These are phyloP conservation scores for Artomyces pyxidatus DNA, from an alignment of 768 basidiomycete species.

Conservation along the genomic window DNA sequence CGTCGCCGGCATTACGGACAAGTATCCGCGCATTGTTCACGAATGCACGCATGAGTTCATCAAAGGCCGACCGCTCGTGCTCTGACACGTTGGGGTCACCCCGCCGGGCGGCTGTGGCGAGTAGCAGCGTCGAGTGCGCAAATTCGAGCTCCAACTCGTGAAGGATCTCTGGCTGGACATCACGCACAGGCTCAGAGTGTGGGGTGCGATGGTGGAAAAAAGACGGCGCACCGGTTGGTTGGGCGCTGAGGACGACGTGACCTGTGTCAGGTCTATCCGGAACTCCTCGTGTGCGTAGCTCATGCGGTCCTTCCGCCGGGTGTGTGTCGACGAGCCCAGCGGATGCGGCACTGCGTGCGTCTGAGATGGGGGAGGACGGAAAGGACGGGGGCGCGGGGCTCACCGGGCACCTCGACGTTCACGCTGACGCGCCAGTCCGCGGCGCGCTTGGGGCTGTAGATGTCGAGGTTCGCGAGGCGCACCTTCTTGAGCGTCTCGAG, in stretches of 20 bases:
- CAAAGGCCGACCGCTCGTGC: constrained; percentile 67
- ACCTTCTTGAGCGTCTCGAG: constrained; percentile 70
- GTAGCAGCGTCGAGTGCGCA: constrained; percentile 58
- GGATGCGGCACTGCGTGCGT: constrained; percentile 51
- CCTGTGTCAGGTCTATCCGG: constrained; percentile 89
- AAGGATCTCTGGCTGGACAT: constrained; percentile 43
- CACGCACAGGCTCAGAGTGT: constrained; percentile 1
- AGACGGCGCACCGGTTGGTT: constrained; percentile 35
- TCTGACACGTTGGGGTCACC: constrained; percentile 51
- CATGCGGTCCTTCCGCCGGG: constrained; percentile 81
- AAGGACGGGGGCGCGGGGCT: constrained; percentile 19
- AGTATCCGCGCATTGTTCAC: constrained; percentile 91
- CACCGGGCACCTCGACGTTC: constrained; percentile 84
- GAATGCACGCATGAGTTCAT: constrained; percentile 87
- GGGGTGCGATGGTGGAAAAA: not conserved
- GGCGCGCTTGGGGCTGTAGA: constrained; percentile 70
- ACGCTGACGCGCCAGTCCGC: constrained; percentile 95
- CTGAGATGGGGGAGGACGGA: not conserved
- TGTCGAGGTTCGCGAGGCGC: constrained; percentile 80
- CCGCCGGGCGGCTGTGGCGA: constrained; percentile 64
- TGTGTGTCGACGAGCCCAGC: constrained; percentile 48
- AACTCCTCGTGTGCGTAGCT: constrained; percentile 94
- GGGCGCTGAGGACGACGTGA: constrained; percentile 46
- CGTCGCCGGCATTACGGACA: constrained; percentile 63
- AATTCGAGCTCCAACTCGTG: constrained; percentile 93